Base-by-base conservation (phyloP, 306 rosid species). In the Dryas octopetala region DNA sequence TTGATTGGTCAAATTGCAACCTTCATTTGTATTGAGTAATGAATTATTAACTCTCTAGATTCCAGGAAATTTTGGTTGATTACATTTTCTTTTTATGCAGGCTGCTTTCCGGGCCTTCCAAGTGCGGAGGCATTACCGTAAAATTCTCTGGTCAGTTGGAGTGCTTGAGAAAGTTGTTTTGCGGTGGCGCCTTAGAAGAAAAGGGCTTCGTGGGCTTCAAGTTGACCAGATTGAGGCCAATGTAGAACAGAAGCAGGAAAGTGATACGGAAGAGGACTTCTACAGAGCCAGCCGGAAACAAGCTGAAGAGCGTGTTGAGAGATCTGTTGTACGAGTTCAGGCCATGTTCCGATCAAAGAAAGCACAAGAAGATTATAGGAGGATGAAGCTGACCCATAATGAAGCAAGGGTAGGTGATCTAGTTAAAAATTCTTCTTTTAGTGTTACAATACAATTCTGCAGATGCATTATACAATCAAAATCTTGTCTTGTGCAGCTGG, bases 181-280 rank as follows among this genome's bases (percentile, higher is more conserved):
- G 65, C 89, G 99, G 28, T 95, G 99, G 99, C 97, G 98, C 68
- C 77, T 83, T 14, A 95, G 88, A 91, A 85, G 99, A 82, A 88
- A 50, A 73, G 99, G 99, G 23, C 89, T 96, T 67, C 97, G 99
- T 6, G 99, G 99, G 51, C 93, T 96, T 19, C 85, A 71, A 17
- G 85, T 90, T 74, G 82, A 80, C 63, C 82, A 89, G 1, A 65
- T 47, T 4, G 86, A 85, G 74, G 50, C 32, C 45, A 47, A 4
- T 10, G 78, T 1, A 8, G 87, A 83, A 76, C 83, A 78, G 68
- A 71, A 63, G 52, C 84, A 68, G 73, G 88, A 86, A 80, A 84
- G 78, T 75, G 92, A 75, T 80, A 60, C 64, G 6, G 98, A 84
- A 85, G 99, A 95, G 80, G 98, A 90, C 75, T 92, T 96, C 86